Percentiles rank a stretch among this genome's conserved stretches.
Evolutionary conservation across 176 grass and related monocot genomes (phyloP).

Genomic region (Thalia dealbata): DNA sequence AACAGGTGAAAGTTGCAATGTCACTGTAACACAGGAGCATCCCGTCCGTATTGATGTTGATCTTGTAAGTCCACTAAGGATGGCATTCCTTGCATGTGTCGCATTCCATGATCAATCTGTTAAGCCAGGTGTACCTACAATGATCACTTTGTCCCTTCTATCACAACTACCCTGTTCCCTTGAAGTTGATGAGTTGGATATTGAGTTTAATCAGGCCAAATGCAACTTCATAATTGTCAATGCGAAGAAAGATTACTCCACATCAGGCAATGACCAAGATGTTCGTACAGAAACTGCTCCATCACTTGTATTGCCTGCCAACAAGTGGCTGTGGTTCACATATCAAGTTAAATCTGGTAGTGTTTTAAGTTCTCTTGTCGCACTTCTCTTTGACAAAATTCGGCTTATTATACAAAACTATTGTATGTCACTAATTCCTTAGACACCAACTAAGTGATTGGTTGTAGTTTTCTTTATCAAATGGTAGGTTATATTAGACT

Average conservation of each 20-base stretch:
- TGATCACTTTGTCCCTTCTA: conserved; percentile 72
- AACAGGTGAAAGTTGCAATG: conserved; percentile 23
- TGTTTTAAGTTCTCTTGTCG: conserved; percentile 8
- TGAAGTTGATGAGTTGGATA: conserved; percentile 66
- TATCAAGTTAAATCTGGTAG: conserved; percentile 87
- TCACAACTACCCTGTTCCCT: conserved; percentile 69
- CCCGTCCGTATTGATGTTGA: conserved; percentile 61
- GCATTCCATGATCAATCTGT: conserved; percentile 89
- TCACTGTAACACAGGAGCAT: conserved; percentile 35
- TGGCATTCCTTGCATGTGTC: conserved; percentile 60
- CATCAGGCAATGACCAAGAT: conserved; percentile 18
- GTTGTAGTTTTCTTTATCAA: neutral
- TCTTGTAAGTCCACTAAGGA: conserved; percentile 64
- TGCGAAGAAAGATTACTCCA: conserved; percentile 35
- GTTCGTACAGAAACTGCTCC: conserved; percentile 24
- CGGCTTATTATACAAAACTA: neutral
- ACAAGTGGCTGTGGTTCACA: conserved; percentile 77
- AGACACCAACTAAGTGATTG: neutral
- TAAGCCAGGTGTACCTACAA: conserved; percentile 55
- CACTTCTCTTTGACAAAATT: neutral
- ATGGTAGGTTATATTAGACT: neutral
- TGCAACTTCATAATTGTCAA: conserved; percentile 72
- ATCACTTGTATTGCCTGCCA: conserved; percentile 39
- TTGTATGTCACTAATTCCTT: neutral
- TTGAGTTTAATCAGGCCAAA: conserved; percentile 75